Evolutionary conservation across 1,284 basidiomycete genomes (phyloP).

Genomic region (Boletus holoroseus): DNA sequence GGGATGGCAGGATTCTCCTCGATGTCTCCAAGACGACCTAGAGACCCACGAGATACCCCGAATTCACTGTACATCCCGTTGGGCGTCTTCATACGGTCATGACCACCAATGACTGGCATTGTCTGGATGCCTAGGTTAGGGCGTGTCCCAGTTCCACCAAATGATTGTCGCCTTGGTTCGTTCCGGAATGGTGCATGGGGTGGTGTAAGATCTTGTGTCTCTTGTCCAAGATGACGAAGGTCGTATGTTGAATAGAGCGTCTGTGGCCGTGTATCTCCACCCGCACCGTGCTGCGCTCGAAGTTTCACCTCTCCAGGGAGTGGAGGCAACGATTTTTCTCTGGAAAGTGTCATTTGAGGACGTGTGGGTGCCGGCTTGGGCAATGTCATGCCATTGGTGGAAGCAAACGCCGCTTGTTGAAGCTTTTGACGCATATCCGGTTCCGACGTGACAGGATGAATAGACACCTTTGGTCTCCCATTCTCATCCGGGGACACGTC

Average conservation of each 20-base stretch:
- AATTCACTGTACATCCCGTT: conserved; percentile 58
- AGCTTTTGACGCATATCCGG: conserved; percentile 51
- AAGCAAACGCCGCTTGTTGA: conserved; percentile 34
- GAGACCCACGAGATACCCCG: conserved; percentile 55
- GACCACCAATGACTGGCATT: conserved; percentile 37
- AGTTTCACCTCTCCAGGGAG: conserved; percentile 54
- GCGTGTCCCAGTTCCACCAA: conserved; percentile 56
- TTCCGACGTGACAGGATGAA: conserved; percentile 52
- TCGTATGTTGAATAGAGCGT: conserved; percentile 62
- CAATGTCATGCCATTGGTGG: conserved; percentile 30
- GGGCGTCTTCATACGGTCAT: conserved; percentile 27
- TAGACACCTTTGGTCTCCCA: conserved; percentile 34
- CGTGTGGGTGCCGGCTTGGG: conserved; percentile 31
- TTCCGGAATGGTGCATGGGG: conserved; percentile 61
- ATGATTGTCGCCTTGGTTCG: conserved; percentile 67
- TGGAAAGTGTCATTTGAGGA: conserved; percentile 37
- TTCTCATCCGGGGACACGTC: conserved; percentile 33
- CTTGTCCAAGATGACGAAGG: conserved; percentile 41
- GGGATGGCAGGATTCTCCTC: conserved; percentile 37
- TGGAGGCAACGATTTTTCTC: conserved; percentile 74
- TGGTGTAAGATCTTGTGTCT: conserved; percentile 45
- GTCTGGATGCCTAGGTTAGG: conserved; percentile 48
- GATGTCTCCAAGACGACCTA: conserved; percentile 51
- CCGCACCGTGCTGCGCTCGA: conserved; percentile 35
- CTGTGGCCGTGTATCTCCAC: conserved; percentile 50